A percentile compares a stretch with the other conserved stretches of the same genome.
Evolutionary conservation across 805 yeast genomes (phyloP).

Genomic region (Barnettozyma wickerhamii): DNA sequence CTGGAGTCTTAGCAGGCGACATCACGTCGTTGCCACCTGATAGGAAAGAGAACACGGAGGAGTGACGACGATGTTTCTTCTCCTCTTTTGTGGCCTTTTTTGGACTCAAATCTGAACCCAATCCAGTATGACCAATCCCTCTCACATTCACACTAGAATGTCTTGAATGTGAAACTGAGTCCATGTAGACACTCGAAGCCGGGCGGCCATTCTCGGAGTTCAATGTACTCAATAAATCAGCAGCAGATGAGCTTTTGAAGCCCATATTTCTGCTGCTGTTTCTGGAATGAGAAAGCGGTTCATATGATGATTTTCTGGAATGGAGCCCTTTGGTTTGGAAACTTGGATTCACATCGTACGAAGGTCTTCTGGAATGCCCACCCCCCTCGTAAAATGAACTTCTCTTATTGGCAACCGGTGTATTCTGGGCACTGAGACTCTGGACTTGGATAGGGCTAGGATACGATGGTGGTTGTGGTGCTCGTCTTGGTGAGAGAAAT

Average conservation of each 20-base stretch:
- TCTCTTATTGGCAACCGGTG: constrained; percentile 18
- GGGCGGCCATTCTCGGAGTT: constrained; percentile 31
- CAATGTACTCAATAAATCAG: constrained; percentile 30
- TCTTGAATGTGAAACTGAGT: constrained; percentile 29
- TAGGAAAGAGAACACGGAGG: constrained; percentile 54
- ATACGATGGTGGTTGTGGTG: constrained; percentile 62
- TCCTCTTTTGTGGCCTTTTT: constrained; percentile 19
- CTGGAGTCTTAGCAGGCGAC: constrained; percentile 13
- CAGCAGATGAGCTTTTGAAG: constrained; percentile 20
- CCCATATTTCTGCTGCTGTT: constrained; percentile 13
- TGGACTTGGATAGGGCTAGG: constrained; percentile 34
- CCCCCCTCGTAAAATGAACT: constrained; percentile 24
- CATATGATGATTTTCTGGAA: constrained; percentile 14
- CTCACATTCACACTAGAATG: constrained; percentile 29
- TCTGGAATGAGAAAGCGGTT: constrained; percentile 15
- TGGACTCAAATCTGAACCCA: constrained; percentile 38
- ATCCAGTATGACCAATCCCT: constrained; percentile 35
- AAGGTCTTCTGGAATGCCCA: constrained; percentile 26
- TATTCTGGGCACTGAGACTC: constrained; percentile 12
- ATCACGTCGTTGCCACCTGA: constrained; percentile 14
- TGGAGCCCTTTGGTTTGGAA: constrained; percentile 9
- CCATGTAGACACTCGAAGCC: constrained; percentile 49
- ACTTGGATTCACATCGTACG: constrained; percentile 19
- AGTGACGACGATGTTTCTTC: constrained; percentile 50
- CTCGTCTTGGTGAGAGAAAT: constrained; percentile 66